Percentiles rank a stretch among this genome's conserved stretches.
Evolutionary conservation across 371 early-diverging fungal species (phyloP).

Genomic region (Mucor indicus): DNA sequence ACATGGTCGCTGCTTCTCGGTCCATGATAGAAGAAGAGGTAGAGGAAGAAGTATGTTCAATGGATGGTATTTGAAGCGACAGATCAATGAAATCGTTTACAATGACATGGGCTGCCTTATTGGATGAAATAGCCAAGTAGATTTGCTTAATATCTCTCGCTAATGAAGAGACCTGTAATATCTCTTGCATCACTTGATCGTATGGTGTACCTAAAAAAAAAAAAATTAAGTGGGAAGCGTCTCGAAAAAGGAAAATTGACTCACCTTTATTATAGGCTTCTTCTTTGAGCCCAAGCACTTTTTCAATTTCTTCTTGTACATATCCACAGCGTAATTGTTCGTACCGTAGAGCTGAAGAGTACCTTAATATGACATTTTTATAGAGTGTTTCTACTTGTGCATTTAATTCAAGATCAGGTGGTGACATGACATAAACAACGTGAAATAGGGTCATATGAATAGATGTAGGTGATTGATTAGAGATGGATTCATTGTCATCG

Average conservation of each 20-base stretch:
- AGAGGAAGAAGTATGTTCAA: slow-evolving; percentile 8
- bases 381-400: slow-evolving; percentile 66
- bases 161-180: slow-evolving; percentile 44
- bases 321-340: slow-evolving; percentile 82
- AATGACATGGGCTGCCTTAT: slow-evolving; percentile 64
- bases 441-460: slow-evolving; percentile 77
- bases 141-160: slow-evolving; percentile 62
- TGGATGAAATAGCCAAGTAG: slow-evolving; percentile 53
- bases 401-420: slow-evolving; percentile 56
- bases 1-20: not conserved
- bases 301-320: slow-evolving; percentile 72
- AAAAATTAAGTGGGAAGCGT: not conserved
- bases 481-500: slow-evolving; percentile 8
- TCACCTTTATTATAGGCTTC: slow-evolving; percentile 51
- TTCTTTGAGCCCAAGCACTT: slow-evolving; percentile 64
- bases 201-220: slow-evolving; percentile 27
- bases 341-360: slow-evolving; percentile 76
- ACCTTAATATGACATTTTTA: slow-evolving; percentile 67
- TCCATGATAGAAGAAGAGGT: not conserved
- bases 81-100: slow-evolving; percentile 78
- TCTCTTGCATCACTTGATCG: slow-evolving; percentile 34
- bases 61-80: slow-evolving; percentile 67
- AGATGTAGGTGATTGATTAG: too few species aligned
- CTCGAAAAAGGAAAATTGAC: not conserved
- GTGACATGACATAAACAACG: slow-evolving; percentile 71